Evolutionary conservation across 2,329 filamentous ascomycete genomes (phyloP).

Genomic region (Colletotrichum sp.): DNA sequence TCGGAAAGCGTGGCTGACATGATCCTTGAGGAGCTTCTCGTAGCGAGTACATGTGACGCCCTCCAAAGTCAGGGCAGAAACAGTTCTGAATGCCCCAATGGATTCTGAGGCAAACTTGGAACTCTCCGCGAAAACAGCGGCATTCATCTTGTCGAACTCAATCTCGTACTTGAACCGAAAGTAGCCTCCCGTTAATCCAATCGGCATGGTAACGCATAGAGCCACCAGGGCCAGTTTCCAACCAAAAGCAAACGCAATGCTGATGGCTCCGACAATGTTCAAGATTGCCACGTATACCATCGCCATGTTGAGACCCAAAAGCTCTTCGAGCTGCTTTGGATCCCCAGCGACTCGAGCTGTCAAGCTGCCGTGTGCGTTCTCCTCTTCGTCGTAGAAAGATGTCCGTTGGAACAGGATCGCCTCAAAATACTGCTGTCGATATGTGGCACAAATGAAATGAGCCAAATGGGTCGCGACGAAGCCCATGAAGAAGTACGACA

Average conservation of each 20-base stretch:
- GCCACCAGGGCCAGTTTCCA: conserved; percentile 79
- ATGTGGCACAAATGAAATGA: conserved; percentile 53
- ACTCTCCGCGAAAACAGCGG: conserved; percentile 71
- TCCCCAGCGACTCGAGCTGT: conserved; percentile 62
- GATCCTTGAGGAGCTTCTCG: conserved; percentile 58
- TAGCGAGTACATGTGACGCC: conserved; percentile 69
- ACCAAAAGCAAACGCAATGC: conserved; percentile 73
- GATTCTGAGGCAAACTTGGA: conserved; percentile 78
- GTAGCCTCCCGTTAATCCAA: conserved; percentile 52
- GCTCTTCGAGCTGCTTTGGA: conserved; percentile 64
- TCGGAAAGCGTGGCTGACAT: conserved; percentile 63
- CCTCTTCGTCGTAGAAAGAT: conserved; percentile 64
- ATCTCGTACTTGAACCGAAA: conserved; percentile 63
- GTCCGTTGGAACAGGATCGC: conserved; percentile 65
- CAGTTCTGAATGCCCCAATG: conserved; percentile 76
- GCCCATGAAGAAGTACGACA: conserved; percentile 58
- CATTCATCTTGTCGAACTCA: conserved; percentile 73
- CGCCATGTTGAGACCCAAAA: conserved; percentile 68
- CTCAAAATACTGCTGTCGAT: conserved; percentile 66
- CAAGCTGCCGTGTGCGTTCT: conserved; percentile 65
- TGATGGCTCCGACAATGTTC: conserved; percentile 67
- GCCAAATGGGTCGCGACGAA: conserved; percentile 50
- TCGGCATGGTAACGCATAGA: conserved; percentile 62
- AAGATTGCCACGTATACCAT: conserved; percentile 68
- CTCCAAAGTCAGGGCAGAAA: conserved; percentile 73